Evolutionary conservation across 2,329 filamentous ascomycete genomes (phyloP), one percentile per base, ranked within the genome.

Genomic region (Trichoderma sp.): DNA sequence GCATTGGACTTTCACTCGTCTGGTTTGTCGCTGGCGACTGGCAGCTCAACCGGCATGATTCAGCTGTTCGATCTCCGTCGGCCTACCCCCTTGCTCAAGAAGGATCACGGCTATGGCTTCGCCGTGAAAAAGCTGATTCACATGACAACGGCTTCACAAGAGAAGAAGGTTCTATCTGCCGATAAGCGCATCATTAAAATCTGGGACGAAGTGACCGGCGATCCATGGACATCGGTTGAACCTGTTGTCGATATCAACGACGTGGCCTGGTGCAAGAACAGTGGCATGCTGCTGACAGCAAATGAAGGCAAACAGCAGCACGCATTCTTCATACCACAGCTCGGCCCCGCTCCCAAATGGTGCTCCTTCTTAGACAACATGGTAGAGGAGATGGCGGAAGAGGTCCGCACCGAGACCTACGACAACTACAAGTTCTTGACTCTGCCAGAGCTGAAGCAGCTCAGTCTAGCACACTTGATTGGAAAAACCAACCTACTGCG

Each of bases 401-500:
- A 90, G 76, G 83, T 85, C 34, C 85, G 84, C 69, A 90, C 90
- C 34, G 90, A 95, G 73, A 92, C 95, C 10, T 99, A 99, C 83
- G 95, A 99, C 80, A 98, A 99, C 80, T 98, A 94, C 87, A 99
- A 98, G 81, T 99, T 99, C 87, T 84, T 99, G 76, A 97, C 94
- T 2, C 79, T 93, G 70, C 89, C 92, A 52, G 94, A 99, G 78
- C 84, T 99, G 64, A 91, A 92, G 73, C 88, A 90, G 39, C 86
- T 99, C 72, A 96, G 92, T 77, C 80, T 99, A 75, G 90, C 92
- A 64, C 94, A 98, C 77, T 84, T 99, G 57, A 86, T 99, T 67
- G 94, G 94, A 71, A 94, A 93, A 73, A 97, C 93, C 32, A 95
- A 92, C 75, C 82, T 98, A 22, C 83, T 99, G 48, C 87, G 94